These are phyloP conservation scores for Rhizoctonia solani DNA, from an alignment of 1,284 basidiomycete species.

Conservation along the genomic window DNA sequence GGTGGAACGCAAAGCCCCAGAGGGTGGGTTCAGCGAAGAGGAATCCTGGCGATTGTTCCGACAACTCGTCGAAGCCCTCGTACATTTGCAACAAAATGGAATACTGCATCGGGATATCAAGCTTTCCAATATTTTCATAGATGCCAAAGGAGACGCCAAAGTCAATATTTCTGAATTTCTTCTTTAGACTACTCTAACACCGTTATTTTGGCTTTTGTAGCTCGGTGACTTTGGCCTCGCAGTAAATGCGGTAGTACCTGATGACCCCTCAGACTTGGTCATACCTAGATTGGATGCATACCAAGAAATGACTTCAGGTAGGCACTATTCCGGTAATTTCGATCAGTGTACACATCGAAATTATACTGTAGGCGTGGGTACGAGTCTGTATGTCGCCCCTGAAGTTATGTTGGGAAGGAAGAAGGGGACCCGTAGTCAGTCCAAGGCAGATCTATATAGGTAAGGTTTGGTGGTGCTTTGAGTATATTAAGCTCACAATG, in stretches of 20 bases:
- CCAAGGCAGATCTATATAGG: conserved; percentile 94
- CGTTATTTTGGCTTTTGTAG: conserved; percentile 43
- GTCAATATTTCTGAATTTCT: conserved; percentile 48
- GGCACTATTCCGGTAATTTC: conserved; percentile 15
- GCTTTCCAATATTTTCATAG: conserved; percentile 88
- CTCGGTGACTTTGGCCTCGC: conserved; percentile 93
- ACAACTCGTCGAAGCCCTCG: conserved; percentile 90
- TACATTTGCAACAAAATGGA: conserved; percentile 85
- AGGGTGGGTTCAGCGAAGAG: conserved; percentile 77
- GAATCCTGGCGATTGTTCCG: conserved; percentile 90
- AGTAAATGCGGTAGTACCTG: conserved; percentile 77
- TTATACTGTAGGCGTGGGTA: conserved; percentile 74
- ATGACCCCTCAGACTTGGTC: conserved; percentile 68
- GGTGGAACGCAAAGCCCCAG: conserved; percentile 50
- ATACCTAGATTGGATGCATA: conserved; percentile 44
- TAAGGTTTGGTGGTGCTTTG: conserved; percentile 61
- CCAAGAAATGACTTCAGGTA: conserved; percentile 75
- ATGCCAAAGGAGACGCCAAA: conserved; percentile 88
- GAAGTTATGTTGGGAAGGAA: conserved; percentile 62
- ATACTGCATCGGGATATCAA: conserved; percentile 96
- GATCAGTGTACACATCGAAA: not conserved
- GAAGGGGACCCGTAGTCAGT: conserved; percentile 61
- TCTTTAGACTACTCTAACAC: not conserved
- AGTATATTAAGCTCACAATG: not conserved
- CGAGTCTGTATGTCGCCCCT: conserved; percentile 90